Base-by-base conservation (phyloP, 495 filamentous ascomycete species). In the Aspergillus biplanus region DNA sequence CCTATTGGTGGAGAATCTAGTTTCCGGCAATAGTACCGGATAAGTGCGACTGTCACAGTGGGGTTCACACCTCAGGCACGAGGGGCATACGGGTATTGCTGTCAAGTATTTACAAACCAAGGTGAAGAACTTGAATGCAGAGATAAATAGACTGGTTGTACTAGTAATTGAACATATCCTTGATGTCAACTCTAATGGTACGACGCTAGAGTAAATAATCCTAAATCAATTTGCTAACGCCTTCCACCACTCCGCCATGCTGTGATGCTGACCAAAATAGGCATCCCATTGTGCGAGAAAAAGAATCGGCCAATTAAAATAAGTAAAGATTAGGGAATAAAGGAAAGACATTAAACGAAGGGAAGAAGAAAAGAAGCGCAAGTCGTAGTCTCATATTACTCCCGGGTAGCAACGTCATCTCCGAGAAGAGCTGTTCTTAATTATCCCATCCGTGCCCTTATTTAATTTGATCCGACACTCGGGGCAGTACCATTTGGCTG, bases 401-500 rank as follows among this genome's bases (percentile, higher is more conserved):
- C 62, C 39, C 2, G 59, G 54, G 31, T 37, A 31, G 56, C 33
- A 52, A 62, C 9, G 21, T 73, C 59, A 80, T 52, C 78, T 72
- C 27, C 78, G 73, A 52, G 69, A 66, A 27, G 71, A 69, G 33
- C 65, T 68, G 16, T 62, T 71, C 59, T 70, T 75, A 47, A 78
- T 72, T 33, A 82, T 79, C 1, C 79, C 79, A 67, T 80, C 74
- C 8, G 62, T 55, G 5, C 78, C 80, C 62, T 79, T 89, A 50
- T 86, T 84, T 39, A 93, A 82, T 62, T 85, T 80, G 55, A 86
- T 78, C 34, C 90, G 83, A 70, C 93, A 97, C 11, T 93, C 89
- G 6, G 94, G 94, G 73, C 94, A 97, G 71, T 92, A 98, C 94
- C 94, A 98, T 79, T 96, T 96, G 11, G 87, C 89, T 55, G 89